Percentiles rank a stretch among this genome's conserved stretches.
These are phyloP conservation scores for Nakaseomyces bracarensis DNA, from an alignment of 1,139 yeast species.

Conservation along the genomic window DNA sequence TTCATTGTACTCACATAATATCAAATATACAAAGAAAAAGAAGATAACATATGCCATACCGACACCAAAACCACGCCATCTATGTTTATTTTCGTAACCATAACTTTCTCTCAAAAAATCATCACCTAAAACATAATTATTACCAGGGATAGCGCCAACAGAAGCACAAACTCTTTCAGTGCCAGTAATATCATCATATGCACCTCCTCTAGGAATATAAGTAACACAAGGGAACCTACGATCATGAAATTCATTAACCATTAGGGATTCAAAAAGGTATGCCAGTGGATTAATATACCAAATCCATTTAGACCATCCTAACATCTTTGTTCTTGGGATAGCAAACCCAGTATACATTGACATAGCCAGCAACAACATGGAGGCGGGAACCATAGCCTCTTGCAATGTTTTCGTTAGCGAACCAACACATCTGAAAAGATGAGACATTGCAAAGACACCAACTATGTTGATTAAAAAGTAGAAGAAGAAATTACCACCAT, in stretches of 20 bases:
- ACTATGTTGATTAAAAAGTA: conserved; percentile 47
- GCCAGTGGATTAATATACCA: conserved; percentile 65
- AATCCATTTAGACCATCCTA: conserved; percentile 76
- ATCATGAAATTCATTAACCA: conserved; percentile 45
- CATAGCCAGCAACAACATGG: conserved; percentile 51
- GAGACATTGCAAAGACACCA: conserved; percentile 60
- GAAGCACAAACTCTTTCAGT: conserved; percentile 48
- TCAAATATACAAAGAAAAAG: conserved; percentile 35
- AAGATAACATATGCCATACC: conserved; percentile 33
- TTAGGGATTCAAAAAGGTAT: conserved; percentile 59
- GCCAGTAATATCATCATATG: conserved; percentile 36
- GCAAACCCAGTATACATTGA: conserved; percentile 72
- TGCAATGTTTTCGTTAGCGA: conserved; percentile 51
- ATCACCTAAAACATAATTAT: conserved; percentile 47
- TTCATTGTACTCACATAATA: conserved; percentile 55
- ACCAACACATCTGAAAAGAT: conserved; percentile 64
- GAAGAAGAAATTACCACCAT: conserved; percentile 63
- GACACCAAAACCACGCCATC: conserved; percentile 84
- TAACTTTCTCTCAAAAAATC: conserved; percentile 47
- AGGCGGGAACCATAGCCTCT: conserved; percentile 68
- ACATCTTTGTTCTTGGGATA: conserved; percentile 58
- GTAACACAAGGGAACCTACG: conserved; percentile 38
- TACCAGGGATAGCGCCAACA: conserved; percentile 59
- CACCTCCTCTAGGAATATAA: conserved; percentile 47
- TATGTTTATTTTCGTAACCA: conserved; percentile 49